A percentile compares a stretch with the other conserved stretches of the same genome.
Conservation (phyloP, 2,329 filamentous ascomycete genomes). For the Phyllosticta capitalensis region DNA sequence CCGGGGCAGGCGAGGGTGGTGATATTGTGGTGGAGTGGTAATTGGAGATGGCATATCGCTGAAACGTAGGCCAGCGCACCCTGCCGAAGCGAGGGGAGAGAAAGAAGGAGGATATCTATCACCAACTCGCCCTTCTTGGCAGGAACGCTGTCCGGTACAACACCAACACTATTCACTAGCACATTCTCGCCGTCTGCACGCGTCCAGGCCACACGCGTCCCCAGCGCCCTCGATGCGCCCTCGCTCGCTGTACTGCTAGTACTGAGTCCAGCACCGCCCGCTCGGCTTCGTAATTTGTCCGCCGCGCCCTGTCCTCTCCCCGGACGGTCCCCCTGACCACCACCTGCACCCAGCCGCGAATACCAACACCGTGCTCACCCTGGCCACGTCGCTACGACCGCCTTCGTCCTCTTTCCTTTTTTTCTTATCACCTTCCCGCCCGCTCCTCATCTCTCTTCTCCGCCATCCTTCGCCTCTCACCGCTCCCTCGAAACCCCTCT, state of each 20-base stretch:
- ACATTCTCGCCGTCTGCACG: neutral
- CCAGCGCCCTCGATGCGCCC: neutral
- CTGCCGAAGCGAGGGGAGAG: neutral
- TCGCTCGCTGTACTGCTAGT: too few species aligned
- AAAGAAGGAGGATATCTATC: neutral
- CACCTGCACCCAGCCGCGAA: neutral
- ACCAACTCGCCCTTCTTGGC: neutral
- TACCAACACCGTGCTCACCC: neutral
- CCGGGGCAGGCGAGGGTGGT: neutral
- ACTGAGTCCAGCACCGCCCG: neutral
- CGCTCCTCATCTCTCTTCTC: neutral
- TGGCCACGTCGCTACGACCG: neutral
- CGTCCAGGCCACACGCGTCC: neutral
- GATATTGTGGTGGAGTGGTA: neutral
- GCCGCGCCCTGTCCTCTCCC: neutral
- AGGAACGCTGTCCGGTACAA: neutral
- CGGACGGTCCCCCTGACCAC: neutral
- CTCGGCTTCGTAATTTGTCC: neutral
- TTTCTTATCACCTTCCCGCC: neutral
- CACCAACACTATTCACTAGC: neutral
- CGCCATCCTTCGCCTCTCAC: conserved; percentile 5
- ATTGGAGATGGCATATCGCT: neutral
- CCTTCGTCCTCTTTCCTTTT: neutral
- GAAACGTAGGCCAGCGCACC: neutral
- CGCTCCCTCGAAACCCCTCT: neutral